phyloP scores from a whole-genome alignment of 352 stramenopile genomes.

The Phytophthora citrophthora region DNA sequence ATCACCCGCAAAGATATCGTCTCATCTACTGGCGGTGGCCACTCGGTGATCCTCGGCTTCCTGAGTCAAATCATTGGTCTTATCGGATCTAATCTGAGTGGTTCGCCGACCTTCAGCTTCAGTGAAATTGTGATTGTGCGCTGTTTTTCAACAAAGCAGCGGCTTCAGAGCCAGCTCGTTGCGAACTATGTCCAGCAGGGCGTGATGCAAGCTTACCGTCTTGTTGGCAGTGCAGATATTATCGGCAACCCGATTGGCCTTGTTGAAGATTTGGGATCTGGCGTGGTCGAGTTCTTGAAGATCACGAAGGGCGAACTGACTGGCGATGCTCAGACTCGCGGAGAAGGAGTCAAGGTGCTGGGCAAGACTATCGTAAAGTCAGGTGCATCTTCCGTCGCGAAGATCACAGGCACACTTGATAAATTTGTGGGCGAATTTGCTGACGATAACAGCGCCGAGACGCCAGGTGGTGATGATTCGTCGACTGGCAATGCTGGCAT shows the following conservation, averaged over 20 bases:
- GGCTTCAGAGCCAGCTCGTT: conserved; percentile 79
- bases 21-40: conserved; percentile 59
- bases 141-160: conserved; percentile 84
- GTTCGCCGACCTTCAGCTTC: conserved; percentile 84
- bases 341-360: conserved; percentile 86
- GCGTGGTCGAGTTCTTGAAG: conserved; percentile 88
- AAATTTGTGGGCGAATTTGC: conserved; percentile 86
- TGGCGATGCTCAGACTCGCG: conserved; percentile 83
- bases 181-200: conserved; percentile 86
- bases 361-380: conserved; percentile 88
- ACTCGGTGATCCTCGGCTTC: conserved; percentile 82
- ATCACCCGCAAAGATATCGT: conserved; percentile 88
- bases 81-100: conserved; percentile 86
- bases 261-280: conserved; percentile 87
- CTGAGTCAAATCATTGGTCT: conserved; percentile 84
- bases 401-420: conserved; percentile 88
- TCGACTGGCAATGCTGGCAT: conserved; percentile 65
- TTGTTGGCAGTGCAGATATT: conserved; percentile 86
- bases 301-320: conserved; percentile 88
- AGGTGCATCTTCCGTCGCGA: conserved; percentile 74
- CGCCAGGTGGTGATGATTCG: conserved; percentile 29
- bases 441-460: conserved; percentile 47
- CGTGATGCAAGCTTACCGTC: conserved; percentile 83
- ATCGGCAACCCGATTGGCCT: conserved; percentile 89
- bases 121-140: conserved; percentile 85